A percentile compares a stretch with the other conserved stretches of the same genome.
These are phyloP conservation scores for Elsinoe arachidis DNA, from an alignment of 2,329 filamentous ascomycete genomes.

Conservation along the genomic window DNA sequence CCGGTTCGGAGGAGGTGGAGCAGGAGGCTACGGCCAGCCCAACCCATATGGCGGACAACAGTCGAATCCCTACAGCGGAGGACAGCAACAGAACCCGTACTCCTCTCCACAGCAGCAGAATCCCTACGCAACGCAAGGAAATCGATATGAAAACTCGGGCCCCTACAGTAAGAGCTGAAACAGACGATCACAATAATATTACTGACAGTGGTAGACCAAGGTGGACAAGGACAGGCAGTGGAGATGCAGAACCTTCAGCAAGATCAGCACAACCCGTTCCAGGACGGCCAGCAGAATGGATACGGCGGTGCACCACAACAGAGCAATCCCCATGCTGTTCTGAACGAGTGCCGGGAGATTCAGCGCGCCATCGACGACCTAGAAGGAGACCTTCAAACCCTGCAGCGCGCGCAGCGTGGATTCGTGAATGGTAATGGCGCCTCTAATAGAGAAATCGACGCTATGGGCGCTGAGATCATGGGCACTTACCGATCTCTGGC, in stretches of 20 bases:
- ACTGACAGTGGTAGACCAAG: constrained; percentile 13
- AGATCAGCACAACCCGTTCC: constrained; percentile 31
- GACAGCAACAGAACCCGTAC: constrained; percentile 28
- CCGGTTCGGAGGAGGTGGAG: constrained; percentile 35
- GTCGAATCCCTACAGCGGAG: constrained; percentile 45
- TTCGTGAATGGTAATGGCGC: constrained; percentile 61
- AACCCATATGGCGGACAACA: constrained; percentile 42
- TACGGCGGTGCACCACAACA: constrained; percentile 20
- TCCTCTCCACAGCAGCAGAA: constrained; percentile 17
- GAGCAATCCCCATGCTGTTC: constrained; percentile 62
- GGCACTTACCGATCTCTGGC: constrained; percentile 70
- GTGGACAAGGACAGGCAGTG: constrained; percentile 20
- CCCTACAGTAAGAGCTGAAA: constrained; percentile 23
- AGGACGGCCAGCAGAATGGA: constrained; percentile 21
- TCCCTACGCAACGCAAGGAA: constrained; percentile 17
- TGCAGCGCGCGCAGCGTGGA: constrained; percentile 62
- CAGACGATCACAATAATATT: neutral
- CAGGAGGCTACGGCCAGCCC: constrained; percentile 45
- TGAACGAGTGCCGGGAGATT: constrained; percentile 78
- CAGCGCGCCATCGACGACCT: constrained; percentile 68
- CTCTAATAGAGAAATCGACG: constrained; percentile 58
- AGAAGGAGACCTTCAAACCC: constrained; percentile 60
- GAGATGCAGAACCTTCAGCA: constrained; percentile 59
- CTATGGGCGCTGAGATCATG: constrained; percentile 71
- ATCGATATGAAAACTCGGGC: constrained; percentile 21